Percentiles rank a stretch among this genome's conserved stretches.
Evolutionary conservation across 306 rosid species (phyloP).

Genomic region (Citrullus amarus): DNA sequence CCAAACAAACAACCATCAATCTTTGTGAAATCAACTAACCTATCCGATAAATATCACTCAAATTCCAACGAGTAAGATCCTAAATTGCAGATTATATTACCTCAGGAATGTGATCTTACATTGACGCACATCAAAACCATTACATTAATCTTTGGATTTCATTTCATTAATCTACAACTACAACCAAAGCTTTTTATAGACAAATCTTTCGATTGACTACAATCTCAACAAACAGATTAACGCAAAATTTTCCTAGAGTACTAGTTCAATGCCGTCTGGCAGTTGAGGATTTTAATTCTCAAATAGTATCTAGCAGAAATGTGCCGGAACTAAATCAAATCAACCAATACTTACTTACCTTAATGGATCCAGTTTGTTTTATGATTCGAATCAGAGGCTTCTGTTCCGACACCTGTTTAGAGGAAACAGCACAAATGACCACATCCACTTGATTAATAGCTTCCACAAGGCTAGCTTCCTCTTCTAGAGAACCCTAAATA

Average conservation of each 20-base stretch:
- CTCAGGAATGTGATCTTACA: not conserved
- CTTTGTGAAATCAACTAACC: not conserved
- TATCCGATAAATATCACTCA: not conserved
- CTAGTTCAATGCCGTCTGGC: not conserved
- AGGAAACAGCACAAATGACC: constrained; percentile 58
- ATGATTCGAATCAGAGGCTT: constrained; percentile 53
- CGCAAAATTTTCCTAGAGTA: not conserved
- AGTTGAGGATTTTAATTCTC: not conserved
- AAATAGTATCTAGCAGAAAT: not conserved
- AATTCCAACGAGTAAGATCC: not conserved
- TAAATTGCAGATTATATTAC: not conserved
- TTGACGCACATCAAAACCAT: not conserved
- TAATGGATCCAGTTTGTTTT: constrained; percentile 41
- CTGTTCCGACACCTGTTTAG: constrained; percentile 35
- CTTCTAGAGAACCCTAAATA: constrained; percentile 57
- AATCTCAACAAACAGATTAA: not conserved
- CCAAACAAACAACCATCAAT: constrained; percentile 7
- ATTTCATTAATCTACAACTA: not conserved
- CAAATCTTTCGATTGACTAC: too few species aligned
- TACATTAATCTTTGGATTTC: too few species aligned
- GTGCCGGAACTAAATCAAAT: not conserved
- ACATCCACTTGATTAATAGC: constrained; percentile 71
- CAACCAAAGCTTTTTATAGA: too few species aligned
- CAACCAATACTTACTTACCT: constrained; percentile 34
- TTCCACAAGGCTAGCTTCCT: constrained; percentile 47